Base-by-base conservation (phyloP, 1,284 basidiomycete species). In the Cystobasidiaceae sp. region DNA sequence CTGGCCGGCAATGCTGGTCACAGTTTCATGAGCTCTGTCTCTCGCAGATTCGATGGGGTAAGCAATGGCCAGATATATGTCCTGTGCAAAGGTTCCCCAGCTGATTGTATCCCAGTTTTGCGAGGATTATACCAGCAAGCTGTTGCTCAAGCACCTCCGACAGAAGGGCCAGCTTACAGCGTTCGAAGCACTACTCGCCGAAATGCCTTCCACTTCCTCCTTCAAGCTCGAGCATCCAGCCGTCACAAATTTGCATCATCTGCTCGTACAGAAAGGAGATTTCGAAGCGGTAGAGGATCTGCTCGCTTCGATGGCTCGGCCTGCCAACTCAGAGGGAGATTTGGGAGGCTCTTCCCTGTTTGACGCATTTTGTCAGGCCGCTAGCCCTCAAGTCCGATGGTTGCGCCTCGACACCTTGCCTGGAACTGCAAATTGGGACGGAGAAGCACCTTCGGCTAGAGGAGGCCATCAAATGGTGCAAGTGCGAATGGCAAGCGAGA, bases 101-200 rank as follows among this genome's bases (percentile, higher is more conserved):
- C 9, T 30, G 6, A 19, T 50, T 28, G 13, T 28, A 34, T 19
- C 39, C 0, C 65, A 75, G 67, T 68, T 75, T 65, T 72, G 74
- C 23, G 69, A 72, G 28, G 67, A 67, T 13, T 66, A 66, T 0
- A 71, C 74, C 4, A 68, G 70, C 0, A 73, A 74, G 34, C 70
- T 76, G 27, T 72, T 77, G 37, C 74, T 77, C 48, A 74, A 76
- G 43, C 76, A 78, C 64, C 73, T 78, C 15, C 76, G 77, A 52
- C 55, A 73, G 46, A 52, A 72, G 28, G 68, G 70, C 6, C 69
- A 72, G 43, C 69, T 74, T 33, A 55, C 69, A 19, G 72, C 75
- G 2, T 78, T 74, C 51, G 19, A 48, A 3, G 28, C 69, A 6
- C 58, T 71, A n/a, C 67, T 37, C 19, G 13, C 43, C 2, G 55